phyloP scores from a whole-genome alignment of 257 asterid genomes.

The Leptodermis oblonga region DNA sequence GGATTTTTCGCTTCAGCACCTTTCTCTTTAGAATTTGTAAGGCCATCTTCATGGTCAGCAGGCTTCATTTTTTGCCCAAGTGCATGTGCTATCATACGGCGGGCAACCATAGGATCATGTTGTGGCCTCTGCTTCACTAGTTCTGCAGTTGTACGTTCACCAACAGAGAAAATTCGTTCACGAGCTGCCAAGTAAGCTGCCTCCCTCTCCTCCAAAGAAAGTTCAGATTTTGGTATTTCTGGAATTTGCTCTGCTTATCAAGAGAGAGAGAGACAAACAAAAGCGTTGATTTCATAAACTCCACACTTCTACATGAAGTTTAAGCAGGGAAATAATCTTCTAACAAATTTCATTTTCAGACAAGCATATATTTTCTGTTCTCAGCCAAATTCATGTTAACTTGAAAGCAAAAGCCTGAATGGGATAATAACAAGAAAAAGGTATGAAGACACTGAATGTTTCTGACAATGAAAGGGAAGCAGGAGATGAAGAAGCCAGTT shows the following conservation, averaged over 20 bases:
- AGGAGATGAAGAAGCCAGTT: not conserved
- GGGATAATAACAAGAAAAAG: not conserved
- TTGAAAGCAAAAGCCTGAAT: not conserved
- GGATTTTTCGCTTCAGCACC: constrained; percentile 23
- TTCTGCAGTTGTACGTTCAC: constrained; percentile 31
- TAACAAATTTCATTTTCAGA: not conserved
- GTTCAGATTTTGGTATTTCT: constrained; percentile 26
- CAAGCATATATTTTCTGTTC: not conserved
- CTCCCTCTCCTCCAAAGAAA: constrained; percentile 73
- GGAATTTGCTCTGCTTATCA: constrained; percentile 27
- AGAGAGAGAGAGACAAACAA: not conserved
- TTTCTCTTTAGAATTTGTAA: constrained; percentile 21
- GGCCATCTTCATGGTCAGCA: constrained; percentile 26
- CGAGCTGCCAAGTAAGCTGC: constrained; percentile 72
- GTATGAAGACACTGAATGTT: not conserved
- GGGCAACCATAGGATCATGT: constrained; percentile 73
- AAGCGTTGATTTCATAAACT: not conserved
- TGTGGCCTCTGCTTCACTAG: constrained; percentile 63
- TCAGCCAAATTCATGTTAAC: not conserved
- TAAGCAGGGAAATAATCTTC: not conserved
- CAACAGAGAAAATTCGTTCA: constrained; percentile 53
- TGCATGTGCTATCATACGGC: constrained; percentile 91
- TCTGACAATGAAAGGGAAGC: not conserved
- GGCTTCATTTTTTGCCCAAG: constrained; percentile 66
- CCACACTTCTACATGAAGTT: not conserved